phyloP scores from a whole-genome alignment of 495 filamentous ascomycete genomes.

The Penicillium waksmanii region DNA sequence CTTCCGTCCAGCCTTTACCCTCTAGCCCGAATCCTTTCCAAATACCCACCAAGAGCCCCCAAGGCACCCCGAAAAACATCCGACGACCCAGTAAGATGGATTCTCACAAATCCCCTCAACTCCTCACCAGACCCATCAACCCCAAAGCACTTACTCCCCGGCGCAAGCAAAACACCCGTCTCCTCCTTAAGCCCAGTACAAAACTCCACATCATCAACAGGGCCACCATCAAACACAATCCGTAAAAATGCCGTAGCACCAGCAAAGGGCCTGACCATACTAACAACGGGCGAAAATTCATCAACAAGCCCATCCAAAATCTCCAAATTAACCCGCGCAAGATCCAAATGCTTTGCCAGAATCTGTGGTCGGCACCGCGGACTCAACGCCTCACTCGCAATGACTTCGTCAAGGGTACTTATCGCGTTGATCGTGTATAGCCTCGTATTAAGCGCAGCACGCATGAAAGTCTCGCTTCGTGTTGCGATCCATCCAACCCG shows the following conservation, averaged over 20 bases:
- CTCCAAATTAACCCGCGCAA: conserved; percentile 10
- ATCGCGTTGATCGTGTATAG: conserved; percentile 15
- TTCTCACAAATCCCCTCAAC: conserved; percentile 19
- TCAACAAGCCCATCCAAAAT: conserved; percentile 9
- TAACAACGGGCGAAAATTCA: conserved; percentile 2
- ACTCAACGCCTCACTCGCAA: conserved; percentile 17
- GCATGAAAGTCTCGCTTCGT: background rate
- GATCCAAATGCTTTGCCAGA: conserved; percentile 8
- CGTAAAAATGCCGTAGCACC: conserved; percentile 18
- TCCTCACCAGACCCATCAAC: conserved; percentile 3
- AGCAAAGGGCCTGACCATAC: conserved; percentile 10
- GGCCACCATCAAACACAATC: background rate
- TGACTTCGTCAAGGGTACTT: conserved; percentile 9
- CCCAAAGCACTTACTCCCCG: conserved; percentile 22
- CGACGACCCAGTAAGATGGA: conserved; percentile 16
- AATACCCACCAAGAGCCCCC: conserved; percentile 11
- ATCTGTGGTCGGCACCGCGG: conserved; percentile 12
- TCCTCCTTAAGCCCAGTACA: conserved; percentile 11
- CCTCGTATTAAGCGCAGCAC: background rate
- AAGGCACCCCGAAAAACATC: conserved; percentile 12
- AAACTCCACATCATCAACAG: conserved; percentile 20
- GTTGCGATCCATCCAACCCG: conserved; percentile 22
- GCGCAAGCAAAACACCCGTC: conserved; percentile 19
- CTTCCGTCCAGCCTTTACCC: too few species aligned
- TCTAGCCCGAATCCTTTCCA: background rate